phyloP scores from a whole-genome alignment of 2,329 filamentous ascomycete genomes.

The Macrophomina tecta region DNA sequence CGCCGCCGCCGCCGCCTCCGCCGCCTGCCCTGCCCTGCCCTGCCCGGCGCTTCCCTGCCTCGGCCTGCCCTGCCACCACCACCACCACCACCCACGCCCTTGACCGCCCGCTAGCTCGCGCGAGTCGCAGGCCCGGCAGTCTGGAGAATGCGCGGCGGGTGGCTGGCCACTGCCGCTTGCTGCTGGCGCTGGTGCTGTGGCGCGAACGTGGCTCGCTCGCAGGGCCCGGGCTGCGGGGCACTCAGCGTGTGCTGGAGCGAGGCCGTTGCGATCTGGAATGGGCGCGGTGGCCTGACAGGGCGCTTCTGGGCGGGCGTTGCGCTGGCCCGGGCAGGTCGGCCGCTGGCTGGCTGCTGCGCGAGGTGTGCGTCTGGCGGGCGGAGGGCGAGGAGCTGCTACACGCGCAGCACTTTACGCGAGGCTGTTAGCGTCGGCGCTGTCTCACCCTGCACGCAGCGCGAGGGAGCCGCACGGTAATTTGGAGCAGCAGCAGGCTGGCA shows the following conservation, averaged over 20 bases:
- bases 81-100: too few species aligned
- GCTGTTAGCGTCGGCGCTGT: slow-evolving; percentile 23
- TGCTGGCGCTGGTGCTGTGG: slow-evolving; percentile 13
- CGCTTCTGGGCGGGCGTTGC: neutral
- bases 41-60: too few species aligned
- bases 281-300: slow-evolving; percentile 6
- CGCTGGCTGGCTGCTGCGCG: neutral
- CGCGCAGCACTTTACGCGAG: slow-evolving; percentile 6
- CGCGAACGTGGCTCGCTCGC: slow-evolving; percentile 11
- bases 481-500: too few species aligned
- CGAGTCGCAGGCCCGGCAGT: slow-evolving; percentile 1
- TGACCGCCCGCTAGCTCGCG: neutral
- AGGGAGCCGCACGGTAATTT: slow-evolving; percentile 20
- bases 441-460: slow-evolving; percentile 14
- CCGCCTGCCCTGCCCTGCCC: too few species aligned
- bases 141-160: slow-evolving; percentile 21
- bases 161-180: neutral
- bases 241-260: neutral
- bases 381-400: neutral
- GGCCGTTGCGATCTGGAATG: neutral
- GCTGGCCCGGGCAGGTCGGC: slow-evolving; percentile 15
- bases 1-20: too few species aligned
- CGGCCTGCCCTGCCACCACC: neutral
- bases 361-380: too few species aligned
- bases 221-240: slow-evolving; percentile 9